Evolutionary conservation across 176 grass and related monocot genomes (phyloP), one percentile per base, ranked within the genome.

Genomic region (Oryza glumipatula): DNA sequence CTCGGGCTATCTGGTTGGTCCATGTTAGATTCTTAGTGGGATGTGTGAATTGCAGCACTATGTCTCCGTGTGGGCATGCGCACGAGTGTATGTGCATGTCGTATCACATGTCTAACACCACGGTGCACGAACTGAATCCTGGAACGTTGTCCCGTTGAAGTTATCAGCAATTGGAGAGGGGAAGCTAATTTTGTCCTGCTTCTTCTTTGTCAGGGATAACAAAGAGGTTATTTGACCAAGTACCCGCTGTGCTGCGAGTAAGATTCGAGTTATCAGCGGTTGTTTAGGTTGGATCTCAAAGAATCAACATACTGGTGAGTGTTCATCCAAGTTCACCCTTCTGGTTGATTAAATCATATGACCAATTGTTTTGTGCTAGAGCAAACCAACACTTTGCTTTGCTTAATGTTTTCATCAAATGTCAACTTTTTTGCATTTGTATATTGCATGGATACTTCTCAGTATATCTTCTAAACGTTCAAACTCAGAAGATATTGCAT

Each of bases 1-100:
- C 60, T 82, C 61, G 68, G 48, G 48, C 39, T 87, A 79, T 64
- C 84, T 83, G 84, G 84, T 83, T 79, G 68, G 70, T 79, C 69
- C 32, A 68, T 90, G 75, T 74, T 90, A 90, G 88, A 90, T 86
- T 83, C 84, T 83, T 83, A 60, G 74, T 70, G 84, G 84, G 88
- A 86, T 79, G 69, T 90, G 88, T 87, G 80, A 75, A 71, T 67
- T 36, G n/a, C 38, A 86, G 79, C 88, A 82, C 73, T 79, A 84
- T 69, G 74, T 83, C 67, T 68, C 60, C 80, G 30, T 67, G 88
- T 64, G 84, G 58, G 68, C 68, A 72, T 86, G 88, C 80, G 47
- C 84, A 90, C 80, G 84, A 90, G 80, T 82, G 88, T 60, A 58
- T 64, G 77, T 63, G 74, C 84, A 79, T 86, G 84, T 90, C 64